phyloP scores from a whole-genome alignment of 768 basidiomycete species.

The Tricholoma matsutake region DNA sequence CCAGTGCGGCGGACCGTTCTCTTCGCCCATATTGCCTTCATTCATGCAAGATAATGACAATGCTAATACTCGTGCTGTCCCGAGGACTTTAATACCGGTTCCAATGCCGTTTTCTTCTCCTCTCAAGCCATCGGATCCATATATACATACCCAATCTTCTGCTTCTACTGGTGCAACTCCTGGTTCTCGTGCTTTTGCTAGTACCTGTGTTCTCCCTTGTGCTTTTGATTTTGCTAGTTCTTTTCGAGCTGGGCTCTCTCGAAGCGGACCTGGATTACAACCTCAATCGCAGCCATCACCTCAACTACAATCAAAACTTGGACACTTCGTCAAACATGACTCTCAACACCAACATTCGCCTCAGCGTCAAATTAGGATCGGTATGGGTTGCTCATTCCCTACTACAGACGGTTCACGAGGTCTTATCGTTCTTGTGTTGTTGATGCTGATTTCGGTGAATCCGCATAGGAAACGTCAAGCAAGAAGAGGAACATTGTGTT shows the following conservation, averaged over 20 bases:
- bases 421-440: background rate
- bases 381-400: background rate
- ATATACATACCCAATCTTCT: background rate
- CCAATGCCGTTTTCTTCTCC: background rate
- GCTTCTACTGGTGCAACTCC: background rate
- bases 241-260: too few relatives aligned
- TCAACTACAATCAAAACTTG: background rate
- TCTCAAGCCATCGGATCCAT: background rate
- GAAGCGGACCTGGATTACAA: too few relatives aligned
- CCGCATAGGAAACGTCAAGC: background rate
- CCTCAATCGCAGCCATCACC: background rate
- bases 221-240: too few relatives aligned
- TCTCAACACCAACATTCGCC: background rate
- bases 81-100: background rate
- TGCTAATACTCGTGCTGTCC: background rate
- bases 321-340: background rate
- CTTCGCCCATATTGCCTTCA: background rate
- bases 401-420: background rate
- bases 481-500: background rate
- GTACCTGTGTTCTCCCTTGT: background rate
- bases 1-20: background rate
- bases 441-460: background rate
- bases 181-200: background rate
- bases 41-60: background rate
- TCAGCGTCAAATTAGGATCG: background rate